Percentiles rank a stretch among this genome's conserved stretches.
Evolutionary conservation across 441 rosid species (phyloP).

Genomic region (Codiaeum variegatum): DNA sequence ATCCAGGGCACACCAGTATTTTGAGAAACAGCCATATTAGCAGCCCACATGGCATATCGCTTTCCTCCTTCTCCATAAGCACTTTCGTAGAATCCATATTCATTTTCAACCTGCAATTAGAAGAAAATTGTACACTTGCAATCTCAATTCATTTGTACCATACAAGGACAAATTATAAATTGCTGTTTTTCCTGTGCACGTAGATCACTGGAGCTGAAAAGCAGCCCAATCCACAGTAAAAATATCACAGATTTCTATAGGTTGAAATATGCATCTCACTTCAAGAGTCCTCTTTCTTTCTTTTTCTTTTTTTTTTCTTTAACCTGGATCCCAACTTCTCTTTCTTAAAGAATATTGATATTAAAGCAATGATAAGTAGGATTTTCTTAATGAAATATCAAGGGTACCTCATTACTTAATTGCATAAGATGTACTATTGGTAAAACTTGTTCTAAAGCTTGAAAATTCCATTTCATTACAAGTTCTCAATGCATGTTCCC

Average conservation of each 20-base stretch:
- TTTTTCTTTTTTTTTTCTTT: too few relatives aligned
- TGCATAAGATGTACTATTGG: background rate
- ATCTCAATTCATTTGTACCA: conserved; percentile 1
- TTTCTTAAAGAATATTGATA: background rate
- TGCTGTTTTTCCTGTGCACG: background rate
- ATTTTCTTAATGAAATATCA: background rate
- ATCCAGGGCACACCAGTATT: conserved; percentile 92
- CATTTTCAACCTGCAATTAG: conserved; percentile 75
- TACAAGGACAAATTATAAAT: background rate
- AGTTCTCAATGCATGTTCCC: background rate
- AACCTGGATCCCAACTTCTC: background rate
- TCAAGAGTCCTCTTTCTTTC: too few relatives aligned
- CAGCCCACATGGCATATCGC: conserved; percentile 83
- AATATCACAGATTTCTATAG: background rate
- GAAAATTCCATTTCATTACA: background rate
- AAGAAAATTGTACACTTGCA: conserved; percentile 6
- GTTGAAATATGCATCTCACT: background rate
- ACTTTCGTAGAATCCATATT: conserved; percentile 67
- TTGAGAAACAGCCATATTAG: conserved; percentile 88
- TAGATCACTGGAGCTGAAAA: background rate
- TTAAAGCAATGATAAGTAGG: background rate
- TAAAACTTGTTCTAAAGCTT: background rate
- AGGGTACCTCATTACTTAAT: background rate
- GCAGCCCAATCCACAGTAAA: background rate
- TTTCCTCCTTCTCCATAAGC: conserved; percentile 82